Base-by-base conservation (phyloP, 768 basidiomycete species). In the Cubamyces sp. region DNA sequence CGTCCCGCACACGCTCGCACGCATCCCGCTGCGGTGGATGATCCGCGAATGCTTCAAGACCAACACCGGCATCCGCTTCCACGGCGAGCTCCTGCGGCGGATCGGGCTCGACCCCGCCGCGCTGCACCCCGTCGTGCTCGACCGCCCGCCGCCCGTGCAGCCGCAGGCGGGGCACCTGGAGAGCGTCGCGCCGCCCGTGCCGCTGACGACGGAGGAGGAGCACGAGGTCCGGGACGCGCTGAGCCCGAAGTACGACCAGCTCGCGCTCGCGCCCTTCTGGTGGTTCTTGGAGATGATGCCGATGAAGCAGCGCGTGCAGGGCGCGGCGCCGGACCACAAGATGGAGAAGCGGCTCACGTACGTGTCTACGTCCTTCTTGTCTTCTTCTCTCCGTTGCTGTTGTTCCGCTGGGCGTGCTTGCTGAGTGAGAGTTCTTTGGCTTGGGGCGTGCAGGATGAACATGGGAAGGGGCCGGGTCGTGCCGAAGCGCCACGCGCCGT, bases 21-120 rank as follows among this genome's bases (percentile, higher is more conserved):
- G 88, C 42, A 88, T 92, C 45, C 77, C 90, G 0, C 78, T 93
- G 34, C 83, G 89, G 8, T 81, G 80, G 80, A 80, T 81, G 79
- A 72, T 81, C 60, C 78, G 80, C 60, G 54, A 93, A 74, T 76
- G 72, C 64, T 26, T 78, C 88, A 28, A 79, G 79, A 65, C 82
- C 77, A 9, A 77, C 70, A 54, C 78, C 78, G 68, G 77, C 74
- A 70, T 78, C 77, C 58, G 74, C 71, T 71, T 77, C 70, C 62
- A 69, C 71, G 65, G 72, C 62, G 71, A 66, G 45, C 65, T 62
- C 72, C 74, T 71, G 34, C 60, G 51, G 21, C 61, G 60, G 8
- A 70, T 80, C 49, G 78, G 74, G 28, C 68, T 72, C 43, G 70
- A 68, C 70, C 76, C 62, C 56, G 55, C 56, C 1, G 43, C 64